Evolutionary conservation across 192 early-diverging fungal species (phyloP), one percentile per base, ranked within the genome.

Genomic region (Coemansia sp.): DNA sequence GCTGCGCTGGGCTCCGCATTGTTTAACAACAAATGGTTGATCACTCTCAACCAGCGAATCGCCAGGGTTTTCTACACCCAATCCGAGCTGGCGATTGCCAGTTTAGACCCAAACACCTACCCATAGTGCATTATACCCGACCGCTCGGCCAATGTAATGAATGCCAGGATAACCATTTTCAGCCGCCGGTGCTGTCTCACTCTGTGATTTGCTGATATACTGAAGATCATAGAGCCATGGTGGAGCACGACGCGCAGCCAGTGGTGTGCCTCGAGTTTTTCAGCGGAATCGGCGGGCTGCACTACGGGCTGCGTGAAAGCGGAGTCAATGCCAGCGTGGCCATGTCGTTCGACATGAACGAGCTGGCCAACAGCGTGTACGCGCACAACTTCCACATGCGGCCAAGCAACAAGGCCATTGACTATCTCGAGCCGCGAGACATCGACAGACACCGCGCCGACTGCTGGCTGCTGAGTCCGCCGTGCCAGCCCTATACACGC

Each of bases 401-500:
- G 0, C 71, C 71, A 25, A 75, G 60, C 65, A 75, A 75, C 61
- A 67, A 68, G 23, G 64, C 71, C 0, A 75, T 75, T 21, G 71
- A 75, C 27, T 67, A 67, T 27, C 46, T 75, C 5, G 44, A 47
- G 9, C 15, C 34, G 15, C 32, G 22, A 2, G 71, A 75, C 39
- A 67, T 75, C 14, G 71, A 75, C 27, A 82, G 70, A 67, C 80
- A 85, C 55, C 57, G 82, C 8, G 87, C 88, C 1, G 81, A 88
- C 60, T 86, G 85, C 43, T 95, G 94, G 94, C 75, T 97, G 8
- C 76, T 94, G 43, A 90, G 87, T 50, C 94, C 94, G 22, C 94
- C 94, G 0, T 97, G 94, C 53, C 94, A 97, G 78, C 82, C 84
- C 2, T 87, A 88, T 50, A 89, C 87, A 0, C 75, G 80, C 10